phyloP scores from a whole-genome alignment of 164 flowering plant genomes.

The Cinnamomum micranthum region DNA sequence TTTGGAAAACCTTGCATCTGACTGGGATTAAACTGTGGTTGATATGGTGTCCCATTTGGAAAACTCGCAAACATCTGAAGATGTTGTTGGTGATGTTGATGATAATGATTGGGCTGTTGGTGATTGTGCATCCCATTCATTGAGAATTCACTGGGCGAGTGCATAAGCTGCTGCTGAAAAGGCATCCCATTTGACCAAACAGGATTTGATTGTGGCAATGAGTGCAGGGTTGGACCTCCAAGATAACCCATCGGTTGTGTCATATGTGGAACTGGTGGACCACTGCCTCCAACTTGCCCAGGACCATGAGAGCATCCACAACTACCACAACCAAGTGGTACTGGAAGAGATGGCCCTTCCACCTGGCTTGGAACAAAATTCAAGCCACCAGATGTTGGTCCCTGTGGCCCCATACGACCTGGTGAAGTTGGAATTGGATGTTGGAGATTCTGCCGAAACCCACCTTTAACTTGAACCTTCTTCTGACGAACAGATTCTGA shows the following conservation, averaged over 20 bases:
- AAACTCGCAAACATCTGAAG: no score
- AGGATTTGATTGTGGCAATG: slow-evolving; percentile 14
- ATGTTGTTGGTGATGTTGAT: not conserved
- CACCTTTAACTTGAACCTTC: slow-evolving; percentile 33
- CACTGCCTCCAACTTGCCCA: slow-evolving; percentile 17
- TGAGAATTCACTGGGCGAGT: slow-evolving; percentile 33
- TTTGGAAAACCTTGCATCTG: slow-evolving; percentile 19
- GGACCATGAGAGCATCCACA: slow-evolving; percentile 7
- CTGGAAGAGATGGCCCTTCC: slow-evolving; percentile 9
- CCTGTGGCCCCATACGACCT: not conserved
- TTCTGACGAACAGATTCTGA: slow-evolving; percentile 29
- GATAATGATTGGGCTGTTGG: no score
- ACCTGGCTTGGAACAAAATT: slow-evolving; percentile 14
- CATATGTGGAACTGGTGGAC: slow-evolving; percentile 27
- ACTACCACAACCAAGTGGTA: slow-evolving; percentile 20
- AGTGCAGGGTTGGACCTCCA: slow-evolving; percentile 11
- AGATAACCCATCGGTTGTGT: slow-evolving; percentile 11
- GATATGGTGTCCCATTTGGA: not conserved
- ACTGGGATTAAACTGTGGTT: not conserved
- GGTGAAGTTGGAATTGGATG: not conserved
- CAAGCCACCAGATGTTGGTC: not conserved
- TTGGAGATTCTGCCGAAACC: slow-evolving; percentile 21
- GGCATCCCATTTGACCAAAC: slow-evolving; percentile 38
- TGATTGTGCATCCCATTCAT: slow-evolving; percentile 26
- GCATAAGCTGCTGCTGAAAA: slow-evolving; percentile 30